A percentile compares a stretch with the other conserved stretches of the same genome.
These are phyloP conservation scores for Ammopiptanthus mongolicus DNA, from an alignment of 306 rosid species.

Conservation along the genomic window DNA sequence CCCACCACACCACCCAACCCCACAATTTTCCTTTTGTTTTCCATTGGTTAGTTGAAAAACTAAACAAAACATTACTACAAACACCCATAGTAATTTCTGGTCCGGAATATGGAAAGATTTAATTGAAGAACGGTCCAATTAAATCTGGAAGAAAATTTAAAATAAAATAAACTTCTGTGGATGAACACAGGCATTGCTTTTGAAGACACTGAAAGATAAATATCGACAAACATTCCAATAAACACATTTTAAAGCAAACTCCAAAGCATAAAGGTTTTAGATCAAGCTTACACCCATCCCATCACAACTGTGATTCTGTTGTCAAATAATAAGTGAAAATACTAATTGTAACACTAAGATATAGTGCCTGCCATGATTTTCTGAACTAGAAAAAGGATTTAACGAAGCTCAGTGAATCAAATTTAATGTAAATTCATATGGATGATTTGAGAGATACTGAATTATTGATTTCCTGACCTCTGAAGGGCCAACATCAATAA, in stretches of 20 bases:
- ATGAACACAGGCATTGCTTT: not conserved
- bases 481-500: constrained; percentile 48
- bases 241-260: not conserved
- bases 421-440: not conserved
- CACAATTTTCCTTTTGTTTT: not conserved
- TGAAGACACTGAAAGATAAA: not conserved
- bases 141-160: not conserved
- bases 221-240: not conserved
- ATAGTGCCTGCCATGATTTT: not conserved
- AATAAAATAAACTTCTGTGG: not conserved
- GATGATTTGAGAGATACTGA: not conserved
- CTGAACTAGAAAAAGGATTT: not conserved
- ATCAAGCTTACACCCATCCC: not conserved
- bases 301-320: constrained; percentile 2
- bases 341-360: not conserved
- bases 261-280: not conserved
- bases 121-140: not conserved
- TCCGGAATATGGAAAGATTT: not conserved
- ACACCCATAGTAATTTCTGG: not conserved
- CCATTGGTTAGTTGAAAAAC: not conserved
- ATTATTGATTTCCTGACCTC: constrained; percentile 43
- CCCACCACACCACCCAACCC: not conserved
- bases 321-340: not conserved
- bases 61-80: not conserved
- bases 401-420: not conserved